Conservation (phyloP, 2,329 filamentous ascomycete genomes). For the Alternaria novae-zelandiae region DNA sequence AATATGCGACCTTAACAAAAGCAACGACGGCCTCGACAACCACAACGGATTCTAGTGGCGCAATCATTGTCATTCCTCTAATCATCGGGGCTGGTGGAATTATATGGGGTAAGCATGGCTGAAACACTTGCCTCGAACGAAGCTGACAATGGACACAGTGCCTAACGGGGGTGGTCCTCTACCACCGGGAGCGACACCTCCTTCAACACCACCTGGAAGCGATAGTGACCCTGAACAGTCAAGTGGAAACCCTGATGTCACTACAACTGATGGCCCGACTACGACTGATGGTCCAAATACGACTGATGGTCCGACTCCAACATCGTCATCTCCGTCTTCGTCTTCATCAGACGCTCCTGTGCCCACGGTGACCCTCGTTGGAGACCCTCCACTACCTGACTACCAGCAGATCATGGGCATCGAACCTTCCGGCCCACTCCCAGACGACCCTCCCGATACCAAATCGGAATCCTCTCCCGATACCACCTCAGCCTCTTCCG, state of each 20-base stretch:
- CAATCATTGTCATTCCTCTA: background rate
- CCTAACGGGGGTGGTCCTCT: background rate
- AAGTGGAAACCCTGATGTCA: background rate
- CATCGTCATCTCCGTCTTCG: background rate
- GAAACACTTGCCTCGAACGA: background rate
- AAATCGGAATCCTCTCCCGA: background rate
- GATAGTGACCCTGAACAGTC: background rate
- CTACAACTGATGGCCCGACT: background rate
- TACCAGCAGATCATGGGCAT: background rate
- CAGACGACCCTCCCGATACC: background rate
- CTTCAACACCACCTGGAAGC: background rate
- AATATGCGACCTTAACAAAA: background rate
- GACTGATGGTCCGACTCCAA: background rate
- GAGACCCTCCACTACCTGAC: background rate
- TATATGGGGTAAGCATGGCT: background rate
- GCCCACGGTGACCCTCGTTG: background rate
- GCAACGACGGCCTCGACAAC: background rate
- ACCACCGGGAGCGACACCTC: background rate
- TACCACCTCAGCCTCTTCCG: background rate
- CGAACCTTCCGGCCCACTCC: background rate
- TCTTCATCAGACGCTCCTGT: background rate
- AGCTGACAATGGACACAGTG: background rate
- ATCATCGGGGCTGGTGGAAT: background rate
- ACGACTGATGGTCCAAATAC: background rate
- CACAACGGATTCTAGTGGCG: background rate